phyloP scores from a whole-genome alignment of 2,329 filamentous ascomycete genomes.

The Sporothrix sp. region DNA sequence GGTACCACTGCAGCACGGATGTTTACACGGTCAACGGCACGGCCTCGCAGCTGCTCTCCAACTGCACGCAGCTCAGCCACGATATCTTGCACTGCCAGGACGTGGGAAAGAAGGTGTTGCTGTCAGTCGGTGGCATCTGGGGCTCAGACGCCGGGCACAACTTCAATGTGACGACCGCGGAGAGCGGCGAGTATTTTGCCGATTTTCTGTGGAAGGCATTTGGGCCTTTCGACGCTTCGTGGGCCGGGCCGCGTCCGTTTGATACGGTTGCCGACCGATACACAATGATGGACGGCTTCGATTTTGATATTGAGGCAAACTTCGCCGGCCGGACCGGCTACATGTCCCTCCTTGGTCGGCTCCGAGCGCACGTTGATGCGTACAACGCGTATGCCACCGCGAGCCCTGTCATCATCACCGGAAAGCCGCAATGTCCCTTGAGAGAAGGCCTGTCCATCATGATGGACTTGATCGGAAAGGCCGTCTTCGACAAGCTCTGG shows the following conservation, averaged over 20 bases:
- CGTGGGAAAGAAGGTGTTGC: background rate
- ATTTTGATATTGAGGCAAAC: slow-evolving; percentile 7
- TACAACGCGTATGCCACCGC: background rate
- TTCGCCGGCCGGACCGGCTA: background rate
- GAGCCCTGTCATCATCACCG: slow-evolving; percentile 2
- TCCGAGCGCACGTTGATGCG: background rate
- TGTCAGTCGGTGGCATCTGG: slow-evolving; percentile 6
- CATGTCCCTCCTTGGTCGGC: slow-evolving; percentile 1
- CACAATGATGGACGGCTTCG: slow-evolving; percentile 8
- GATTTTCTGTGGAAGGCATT: slow-evolving; percentile 8
- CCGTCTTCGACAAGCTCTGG: slow-evolving; percentile 5
- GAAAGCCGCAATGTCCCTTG: slow-evolving; percentile 2
- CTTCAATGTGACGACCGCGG: slow-evolving; percentile 7
- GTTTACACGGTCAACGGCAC: slow-evolving; percentile 3
- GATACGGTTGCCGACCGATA: background rate
- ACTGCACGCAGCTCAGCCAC: background rate
- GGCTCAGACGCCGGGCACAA: background rate
- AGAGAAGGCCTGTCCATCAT: slow-evolving; percentile 1
- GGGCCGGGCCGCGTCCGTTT: slow-evolving; percentile 6
- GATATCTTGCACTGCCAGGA: slow-evolving; percentile 9
- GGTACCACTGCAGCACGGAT: background rate
- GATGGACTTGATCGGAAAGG: background rate
- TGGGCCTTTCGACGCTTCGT: background rate
- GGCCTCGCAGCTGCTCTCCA: background rate
- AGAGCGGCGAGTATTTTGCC: slow-evolving; percentile 8